Evolutionary conservation across 257 asterid species (phyloP), one percentile per base, ranked within the genome.

Genomic region (Forsythia viridissima): DNA sequence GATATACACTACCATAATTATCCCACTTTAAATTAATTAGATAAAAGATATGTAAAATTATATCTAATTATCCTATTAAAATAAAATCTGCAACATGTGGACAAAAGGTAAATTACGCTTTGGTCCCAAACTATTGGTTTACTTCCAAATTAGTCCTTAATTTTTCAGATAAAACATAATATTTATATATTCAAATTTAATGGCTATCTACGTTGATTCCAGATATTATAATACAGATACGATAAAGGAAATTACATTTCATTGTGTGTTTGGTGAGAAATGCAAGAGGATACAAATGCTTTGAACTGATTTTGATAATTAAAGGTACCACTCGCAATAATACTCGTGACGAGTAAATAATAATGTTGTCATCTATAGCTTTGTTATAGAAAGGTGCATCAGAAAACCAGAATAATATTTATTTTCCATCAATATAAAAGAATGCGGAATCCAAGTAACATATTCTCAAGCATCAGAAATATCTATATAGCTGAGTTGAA

Each of bases 171-270:
- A 24, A 24, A 24, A 24, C 24, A 0, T 24, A 24, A 24, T 24
- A 24, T 24, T 24, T 24, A 24, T 24, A 24, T 24, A 24, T 24
- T 24, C 24, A 24, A 24, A 24, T 24, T 24, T 24, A 24, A 24
- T 24, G 24, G 24, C 24, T 24, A 24, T 24, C 24, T 24, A 24
- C 24, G 24, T 24, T 24, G 24, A 24, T 24, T 24, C 24, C 24
- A 24, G 24, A 24, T 24, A 24, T 24, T 24, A 24, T 24, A 71
- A 41, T 1, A 40, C 46, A 30, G 52, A 68, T 10, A 59, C 77
- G 18, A 79, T 1, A 67, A 44, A 80, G 68, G 72, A 59, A 82
- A 63, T 20, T 43, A 55, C 75, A 71, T 46, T 39, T 73, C 61
- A 78, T 61, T 38, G 43, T 41, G 44, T 41, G 38, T 38, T 52